Evolutionary conservation across 805 yeast genomes (phyloP), one percentile per base, ranked within the genome.

Genomic region (Starmerella floris): DNA sequence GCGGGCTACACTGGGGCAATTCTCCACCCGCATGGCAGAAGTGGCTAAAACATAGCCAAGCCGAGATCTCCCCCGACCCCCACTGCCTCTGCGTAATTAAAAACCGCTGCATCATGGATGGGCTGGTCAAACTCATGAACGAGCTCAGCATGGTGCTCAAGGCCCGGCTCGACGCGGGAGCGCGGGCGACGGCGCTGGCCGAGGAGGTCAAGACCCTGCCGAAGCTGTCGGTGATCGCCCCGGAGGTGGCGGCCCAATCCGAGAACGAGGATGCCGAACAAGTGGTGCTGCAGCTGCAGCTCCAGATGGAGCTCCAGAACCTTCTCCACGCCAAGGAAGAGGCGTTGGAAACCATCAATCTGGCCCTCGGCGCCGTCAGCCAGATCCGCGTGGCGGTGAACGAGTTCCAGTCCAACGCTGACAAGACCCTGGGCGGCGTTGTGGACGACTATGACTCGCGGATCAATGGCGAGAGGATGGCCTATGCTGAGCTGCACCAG

Each of bases 71-170:
- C n/a, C n/a, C n/a, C n/a, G n/a, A n/a, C n/a, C n/a, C n/a, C n/a
- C n/a, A n/a, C n/a, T n/a, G n/a, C n/a, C n/a, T n/a, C n/a, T n/a
- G n/a, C n/a, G n/a, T n/a, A n/a, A n/a, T n/a, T n/a, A n/a, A n/a
- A n/a, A n/a, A n/a, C n/a, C n/a, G n/a, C n/a, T n/a, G 28, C 8
- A 8, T 13, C 28, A 49, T 49, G 52, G 44, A 49, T 13, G 42
- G 39, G 38, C 51, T 58, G 6, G 53, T 58, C 4, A 44, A 42
- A 31, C 51, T 57, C 21, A 56, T 58, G 40, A 51, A 56, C 17
- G 60, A 56, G 45, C 54, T 59, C 30, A 41, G 50, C 20, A 23
- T 37, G 17, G 54, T 46, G 3, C 50, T 59, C 19, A 42, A 47
- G 40, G 43, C 46, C 30, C 53, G 58, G 15, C 34, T 48, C 1